Evolutionary conservation across 2,329 filamentous ascomycete genomes (phyloP).

Genomic region (Penicillium sumatraense): DNA sequence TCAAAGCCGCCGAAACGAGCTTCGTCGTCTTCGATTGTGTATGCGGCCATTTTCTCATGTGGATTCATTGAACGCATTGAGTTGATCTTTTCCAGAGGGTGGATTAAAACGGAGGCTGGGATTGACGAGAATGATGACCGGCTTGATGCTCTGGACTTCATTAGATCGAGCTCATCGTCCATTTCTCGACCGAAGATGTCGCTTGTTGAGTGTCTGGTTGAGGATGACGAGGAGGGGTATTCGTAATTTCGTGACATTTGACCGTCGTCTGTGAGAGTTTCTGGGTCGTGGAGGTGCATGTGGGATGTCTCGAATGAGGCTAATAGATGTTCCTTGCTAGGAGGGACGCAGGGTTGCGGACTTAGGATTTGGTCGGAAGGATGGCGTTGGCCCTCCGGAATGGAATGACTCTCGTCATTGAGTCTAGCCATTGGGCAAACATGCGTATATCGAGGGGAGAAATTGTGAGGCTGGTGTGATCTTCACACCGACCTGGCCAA

Average conservation of each 20-base stretch:
- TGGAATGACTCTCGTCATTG: constrained; percentile 15
- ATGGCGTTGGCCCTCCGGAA: constrained; percentile 9
- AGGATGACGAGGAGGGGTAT: constrained; percentile 42
- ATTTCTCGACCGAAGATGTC: constrained; percentile 31
- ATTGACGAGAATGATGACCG: constrained; percentile 48
- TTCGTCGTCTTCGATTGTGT: constrained; percentile 25
- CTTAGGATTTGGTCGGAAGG: constrained; percentile 26
- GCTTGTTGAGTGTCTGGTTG: constrained; percentile 32
- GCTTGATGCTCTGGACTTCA: constrained; percentile 40
- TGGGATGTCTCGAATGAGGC: constrained; percentile 25
- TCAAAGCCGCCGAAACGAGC: constrained; percentile 29
- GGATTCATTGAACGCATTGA: constrained; percentile 20
- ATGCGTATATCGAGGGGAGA: neutral
- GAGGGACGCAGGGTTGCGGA: constrained; percentile 24
- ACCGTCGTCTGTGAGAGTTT: constrained; percentile 20
- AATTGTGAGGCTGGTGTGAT: constrained; percentile 1
- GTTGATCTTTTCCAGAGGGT: constrained; percentile 33
- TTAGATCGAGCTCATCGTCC: constrained; percentile 32
- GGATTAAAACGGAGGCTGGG: constrained; percentile 43
- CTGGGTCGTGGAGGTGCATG: constrained; percentile 6
- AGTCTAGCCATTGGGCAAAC: constrained; percentile 21
- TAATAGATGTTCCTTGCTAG: constrained; percentile 23
- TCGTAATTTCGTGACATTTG: constrained; percentile 32
- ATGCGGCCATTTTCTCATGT: constrained; percentile 29
- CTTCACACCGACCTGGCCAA: neutral